Evolutionary conservation across 176 grass and related monocot species (phyloP).

Genomic region (Elaeis guineensis): DNA sequence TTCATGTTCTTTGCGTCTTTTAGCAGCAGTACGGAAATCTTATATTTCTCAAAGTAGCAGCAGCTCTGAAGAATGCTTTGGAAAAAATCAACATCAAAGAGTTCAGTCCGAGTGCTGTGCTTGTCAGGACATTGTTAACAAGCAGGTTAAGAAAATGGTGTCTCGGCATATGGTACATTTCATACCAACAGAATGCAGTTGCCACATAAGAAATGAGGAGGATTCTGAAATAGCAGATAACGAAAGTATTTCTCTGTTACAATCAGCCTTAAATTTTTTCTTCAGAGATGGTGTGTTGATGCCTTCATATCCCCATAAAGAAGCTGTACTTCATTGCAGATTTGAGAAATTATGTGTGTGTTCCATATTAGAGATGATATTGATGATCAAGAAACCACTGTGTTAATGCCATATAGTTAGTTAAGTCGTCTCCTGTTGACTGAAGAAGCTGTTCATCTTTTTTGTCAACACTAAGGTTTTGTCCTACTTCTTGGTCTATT

Average conservation of each 20-base stretch:
- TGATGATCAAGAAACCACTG: neutral
- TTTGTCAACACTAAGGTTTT: too few relatives aligned
- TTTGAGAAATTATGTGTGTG: slow-evolving; percentile 62
- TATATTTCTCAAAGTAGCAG: slow-evolving; percentile 36
- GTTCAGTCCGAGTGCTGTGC: slow-evolving; percentile 28
- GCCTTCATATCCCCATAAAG: slow-evolving; percentile 37
- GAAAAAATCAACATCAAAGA: slow-evolving; percentile 13
- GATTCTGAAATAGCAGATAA: slow-evolving; percentile 27
- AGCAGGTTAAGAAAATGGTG: neutral
- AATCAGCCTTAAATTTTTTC: slow-evolving; percentile 43
- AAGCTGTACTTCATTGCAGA: slow-evolving; percentile 49
- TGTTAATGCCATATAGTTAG: too few relatives aligned
- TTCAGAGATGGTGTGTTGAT: slow-evolving; percentile 83
- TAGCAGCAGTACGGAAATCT: slow-evolving; percentile 43
- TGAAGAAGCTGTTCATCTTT: too few relatives aligned
- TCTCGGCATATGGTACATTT: neutral
- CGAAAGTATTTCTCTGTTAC: slow-evolving; percentile 19
- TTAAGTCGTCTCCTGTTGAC: too few relatives aligned
- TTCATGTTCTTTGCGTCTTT: slow-evolving; percentile 53
- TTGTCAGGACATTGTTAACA: slow-evolving; percentile 24
- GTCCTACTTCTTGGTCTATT: too few relatives aligned
- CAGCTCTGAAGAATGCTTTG: slow-evolving; percentile 24
- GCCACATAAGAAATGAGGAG: slow-evolving; percentile 40
- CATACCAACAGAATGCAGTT: slow-evolving; percentile 47
- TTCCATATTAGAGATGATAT: slow-evolving; percentile 37